A percentile compares a stretch with the other conserved stretches of the same genome.
phyloP scores from a whole-genome alignment of 169 alveolate species.

The Plasmodium knowlesi region DNA sequence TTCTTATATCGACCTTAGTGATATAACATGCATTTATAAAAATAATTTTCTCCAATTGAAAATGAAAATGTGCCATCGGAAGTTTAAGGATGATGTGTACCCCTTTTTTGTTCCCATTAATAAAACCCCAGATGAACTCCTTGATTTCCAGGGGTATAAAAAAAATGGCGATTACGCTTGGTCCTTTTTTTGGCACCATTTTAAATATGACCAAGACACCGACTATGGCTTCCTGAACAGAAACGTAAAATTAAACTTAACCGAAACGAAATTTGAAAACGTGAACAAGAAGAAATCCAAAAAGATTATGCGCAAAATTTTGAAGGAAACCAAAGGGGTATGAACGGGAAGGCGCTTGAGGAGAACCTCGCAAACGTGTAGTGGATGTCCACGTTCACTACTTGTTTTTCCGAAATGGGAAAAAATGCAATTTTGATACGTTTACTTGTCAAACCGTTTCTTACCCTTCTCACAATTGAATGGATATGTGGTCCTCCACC shows the following conservation, averaged over 20 bases:
- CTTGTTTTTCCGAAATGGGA: no score
- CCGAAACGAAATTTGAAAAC: slow-evolving; percentile 67
- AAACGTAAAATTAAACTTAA: slow-evolving; percentile 49
- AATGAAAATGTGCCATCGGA: slow-evolving; percentile 68
- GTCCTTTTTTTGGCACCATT: slow-evolving; percentile 73
- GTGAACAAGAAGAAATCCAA: slow-evolving; percentile 51
- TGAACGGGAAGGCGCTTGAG: background rate
- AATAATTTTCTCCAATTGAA: slow-evolving; percentile 59
- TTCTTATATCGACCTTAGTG: slow-evolving; percentile 60
- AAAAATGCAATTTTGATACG: background rate
- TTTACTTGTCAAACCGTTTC: background rate
- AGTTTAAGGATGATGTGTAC: slow-evolving; percentile 47
- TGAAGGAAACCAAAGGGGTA: slow-evolving; percentile 27
- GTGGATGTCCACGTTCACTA: background rate
- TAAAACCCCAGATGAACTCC: slow-evolving; percentile 12
- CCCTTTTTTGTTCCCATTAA: slow-evolving; percentile 72
- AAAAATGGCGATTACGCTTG: slow-evolving; percentile 63
- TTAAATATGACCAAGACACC: slow-evolving; percentile 59
- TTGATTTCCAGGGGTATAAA: slow-evolving; percentile 66
- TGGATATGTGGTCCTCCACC: background rate
- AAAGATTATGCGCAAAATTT: slow-evolving; percentile 48
- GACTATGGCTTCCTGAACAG: slow-evolving; percentile 61
- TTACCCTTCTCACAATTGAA: background rate
- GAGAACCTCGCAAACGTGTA: background rate
- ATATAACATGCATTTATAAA: slow-evolving; percentile 51